Base-by-base conservation (phyloP, 2,329 filamentous ascomycete species). In the Penicillium brevicompactum region DNA sequence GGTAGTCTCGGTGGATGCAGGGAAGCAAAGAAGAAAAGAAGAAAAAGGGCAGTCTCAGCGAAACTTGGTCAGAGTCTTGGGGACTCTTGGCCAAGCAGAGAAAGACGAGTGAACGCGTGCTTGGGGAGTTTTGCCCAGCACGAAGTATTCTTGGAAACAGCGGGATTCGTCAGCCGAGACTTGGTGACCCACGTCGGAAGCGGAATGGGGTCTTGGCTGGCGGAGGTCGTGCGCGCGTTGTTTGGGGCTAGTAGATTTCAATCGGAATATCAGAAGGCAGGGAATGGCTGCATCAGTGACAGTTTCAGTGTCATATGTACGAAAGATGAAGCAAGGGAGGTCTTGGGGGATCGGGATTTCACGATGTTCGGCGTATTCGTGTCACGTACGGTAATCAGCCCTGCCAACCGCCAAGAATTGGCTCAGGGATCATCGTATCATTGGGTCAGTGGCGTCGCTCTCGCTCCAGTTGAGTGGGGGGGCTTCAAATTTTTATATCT, bases 131-230 rank as follows among this genome's bases (percentile, higher is more conserved):
- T 63, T 55, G 58, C 55, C 60, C 54, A 62, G 60, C 54, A 49
- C 27, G 53, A 58, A 46, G 54, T 45, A 31, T 43, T 46, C 53
- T 58, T 62, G 53, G 55, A 58, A 49, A 34, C 42, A 41, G 62
- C 63, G 63, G 63, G 62, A 65, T 64, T 66, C 63, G 63, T 65
- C 63, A 66, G 63, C 63, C 62, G 46, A 62, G 57, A 58, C 59
- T 59, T 60, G 27, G 21, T 49, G 63, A 58, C 61, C 62, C 63
- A 64, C 62, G 59, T 60, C 44, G 41, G 38, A 58, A 51, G 62
- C 62, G 60, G 62, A 63, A 56, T 21, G 6, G 24, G 34, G 58
- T 62, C 62, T 66, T 66, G 63, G 63, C 63, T 43, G 52, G 58
- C 55, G 57, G 59, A 58, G 55, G 40, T 45, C 38, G 47, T 27